Evolutionary conservation across 345 rosid genomes (phyloP).

Genomic region (Ceriops zippeliana): DNA sequence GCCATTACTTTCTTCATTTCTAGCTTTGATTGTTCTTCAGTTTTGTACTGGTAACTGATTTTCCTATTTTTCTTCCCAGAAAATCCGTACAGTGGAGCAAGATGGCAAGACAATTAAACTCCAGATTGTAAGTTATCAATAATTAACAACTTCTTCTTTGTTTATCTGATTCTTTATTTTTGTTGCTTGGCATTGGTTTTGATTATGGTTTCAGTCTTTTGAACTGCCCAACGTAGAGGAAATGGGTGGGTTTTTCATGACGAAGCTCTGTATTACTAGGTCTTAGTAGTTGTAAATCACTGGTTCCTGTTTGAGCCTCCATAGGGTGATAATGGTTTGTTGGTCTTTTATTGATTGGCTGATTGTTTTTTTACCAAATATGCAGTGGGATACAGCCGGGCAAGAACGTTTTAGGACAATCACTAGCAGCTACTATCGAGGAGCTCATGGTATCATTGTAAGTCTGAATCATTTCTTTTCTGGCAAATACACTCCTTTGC

Average conservation of each 20-base stretch:
- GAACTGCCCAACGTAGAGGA: too few relatives aligned
- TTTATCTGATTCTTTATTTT: not conserved
- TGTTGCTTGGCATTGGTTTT: not conserved
- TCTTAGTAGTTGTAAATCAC: too few relatives aligned
- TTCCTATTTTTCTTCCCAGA: slow-evolving; percentile 5
- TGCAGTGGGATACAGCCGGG: slow-evolving; percentile 40
- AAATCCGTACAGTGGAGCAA: slow-evolving; percentile 38
- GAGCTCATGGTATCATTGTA: slow-evolving; percentile 38
- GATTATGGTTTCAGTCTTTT: not conserved
- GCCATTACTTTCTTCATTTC: slow-evolving; percentile 3
- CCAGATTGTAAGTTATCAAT: slow-evolving; percentile 25
- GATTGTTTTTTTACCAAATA: not conserved
- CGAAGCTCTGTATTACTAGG: too few relatives aligned
- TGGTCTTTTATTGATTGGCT: not conserved
- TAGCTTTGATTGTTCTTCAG: not conserved
- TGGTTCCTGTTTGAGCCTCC: too few relatives aligned
- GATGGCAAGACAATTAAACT: slow-evolving; percentile 37
- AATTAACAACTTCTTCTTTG: not conserved
- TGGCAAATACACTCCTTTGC: not conserved
- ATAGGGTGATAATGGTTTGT: too few relatives aligned
- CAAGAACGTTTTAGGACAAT: slow-evolving; percentile 38
- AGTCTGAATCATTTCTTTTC: not conserved
- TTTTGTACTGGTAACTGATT: not conserved
- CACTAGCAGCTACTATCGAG: slow-evolving; percentile 37
- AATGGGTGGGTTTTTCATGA: too few relatives aligned